These are phyloP conservation scores for Xerocomus brunneocitrinus DNA, from an alignment of 768 basidiomycete genomes.

Conservation along the genomic window DNA sequence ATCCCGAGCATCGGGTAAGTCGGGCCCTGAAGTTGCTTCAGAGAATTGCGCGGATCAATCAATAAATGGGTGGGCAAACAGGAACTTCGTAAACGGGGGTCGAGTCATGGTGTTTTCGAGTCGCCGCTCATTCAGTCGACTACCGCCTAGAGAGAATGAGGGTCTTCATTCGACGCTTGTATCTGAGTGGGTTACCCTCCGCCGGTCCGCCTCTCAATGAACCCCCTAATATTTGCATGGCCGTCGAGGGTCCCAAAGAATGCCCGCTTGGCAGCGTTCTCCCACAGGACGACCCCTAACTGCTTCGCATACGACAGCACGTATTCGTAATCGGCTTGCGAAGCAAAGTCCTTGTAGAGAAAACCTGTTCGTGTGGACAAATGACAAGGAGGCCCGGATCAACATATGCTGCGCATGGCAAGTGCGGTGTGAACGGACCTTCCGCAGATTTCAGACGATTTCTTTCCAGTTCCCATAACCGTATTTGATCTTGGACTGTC, in stretches of 20 bases:
- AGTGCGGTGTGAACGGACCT: slow-evolving; percentile 45
- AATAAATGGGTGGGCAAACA: background rate
- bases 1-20: slow-evolving; percentile 11
- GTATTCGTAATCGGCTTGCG: slow-evolving; percentile 82
- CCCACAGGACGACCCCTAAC: slow-evolving; percentile 80
- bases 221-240: slow-evolving; percentile 71
- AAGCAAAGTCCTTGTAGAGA: slow-evolving; percentile 84
- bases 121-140: slow-evolving; percentile 3
- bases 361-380: slow-evolving; percentile 51
- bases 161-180: slow-evolving; percentile 1
- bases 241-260: slow-evolving; percentile 82
- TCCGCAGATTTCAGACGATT: slow-evolving; percentile 86
- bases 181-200: slow-evolving; percentile 22
- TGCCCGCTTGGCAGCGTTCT: slow-evolving; percentile 64
- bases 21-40: background rate
- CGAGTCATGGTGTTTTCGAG: background rate
- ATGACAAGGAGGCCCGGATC: slow-evolving; percentile 1
- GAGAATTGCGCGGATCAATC: slow-evolving; percentile 9
- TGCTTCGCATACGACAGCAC: slow-evolving; percentile 83
- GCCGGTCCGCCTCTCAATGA: slow-evolving; percentile 68
- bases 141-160: slow-evolving; percentile 2
- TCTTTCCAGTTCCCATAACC: slow-evolving; percentile 94
- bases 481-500: slow-evolving; percentile 96
- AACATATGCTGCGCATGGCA: slow-evolving; percentile 11
- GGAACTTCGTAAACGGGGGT: background rate